phyloP scores from a whole-genome alignment of 2,329 filamentous ascomycete genomes.

The Aspergillus sergii region DNA sequence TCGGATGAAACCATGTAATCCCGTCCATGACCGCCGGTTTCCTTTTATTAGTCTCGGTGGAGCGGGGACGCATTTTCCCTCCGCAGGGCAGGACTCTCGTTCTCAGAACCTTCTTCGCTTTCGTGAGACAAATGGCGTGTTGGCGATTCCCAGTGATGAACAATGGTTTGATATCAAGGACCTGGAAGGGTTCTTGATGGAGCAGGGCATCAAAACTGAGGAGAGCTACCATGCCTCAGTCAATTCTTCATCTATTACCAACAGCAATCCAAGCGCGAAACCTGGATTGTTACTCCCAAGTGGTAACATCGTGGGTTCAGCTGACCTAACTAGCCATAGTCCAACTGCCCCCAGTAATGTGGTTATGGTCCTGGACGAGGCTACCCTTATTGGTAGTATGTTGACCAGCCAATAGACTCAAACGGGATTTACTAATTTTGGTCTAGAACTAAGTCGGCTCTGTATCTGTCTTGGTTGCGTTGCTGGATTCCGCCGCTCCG shows the following conservation, averaged over 20 bases:
- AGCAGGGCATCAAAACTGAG: neutral
- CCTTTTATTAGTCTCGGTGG: neutral
- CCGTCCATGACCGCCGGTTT: neutral
- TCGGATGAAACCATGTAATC: neutral
- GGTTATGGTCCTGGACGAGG: conserved; percentile 1
- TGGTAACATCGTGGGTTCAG: neutral
- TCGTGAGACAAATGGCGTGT: neutral
- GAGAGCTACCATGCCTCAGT: neutral
- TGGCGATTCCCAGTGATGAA: neutral
- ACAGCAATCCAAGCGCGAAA: neutral
- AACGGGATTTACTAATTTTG: neutral
- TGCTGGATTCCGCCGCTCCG: neutral
- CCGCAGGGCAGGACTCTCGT: neutral
- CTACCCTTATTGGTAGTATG: neutral
- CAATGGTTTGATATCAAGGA: conserved; percentile 1
- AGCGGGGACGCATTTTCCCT: neutral
- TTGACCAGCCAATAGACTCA: no score
- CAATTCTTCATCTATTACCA: neutral
- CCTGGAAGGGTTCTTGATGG: neutral
- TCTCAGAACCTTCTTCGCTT: neutral
- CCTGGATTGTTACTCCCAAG: neutral
- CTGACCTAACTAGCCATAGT: neutral
- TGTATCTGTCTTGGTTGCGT: conserved; percentile 4
- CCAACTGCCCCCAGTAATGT: neutral
- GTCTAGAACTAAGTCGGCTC: neutral